Conservation (phyloP, 306 rosid species). For the Styphnolobium japonicum region DNA sequence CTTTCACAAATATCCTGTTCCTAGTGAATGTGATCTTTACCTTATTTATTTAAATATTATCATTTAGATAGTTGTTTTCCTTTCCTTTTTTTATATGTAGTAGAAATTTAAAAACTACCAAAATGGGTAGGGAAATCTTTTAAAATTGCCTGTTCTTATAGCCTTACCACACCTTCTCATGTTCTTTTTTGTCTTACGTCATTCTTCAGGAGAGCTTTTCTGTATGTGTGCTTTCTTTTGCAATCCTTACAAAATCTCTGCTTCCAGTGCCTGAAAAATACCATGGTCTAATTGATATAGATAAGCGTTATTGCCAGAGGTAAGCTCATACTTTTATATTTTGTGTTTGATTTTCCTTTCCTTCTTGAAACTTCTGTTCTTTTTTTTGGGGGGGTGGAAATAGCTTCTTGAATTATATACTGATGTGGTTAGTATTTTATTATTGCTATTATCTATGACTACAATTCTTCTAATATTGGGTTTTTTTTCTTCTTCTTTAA, state of each 20-base stretch:
- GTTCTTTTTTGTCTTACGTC: conserved; percentile 22
- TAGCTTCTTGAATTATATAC: too few relatives aligned
- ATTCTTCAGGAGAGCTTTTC: conserved; percentile 88
- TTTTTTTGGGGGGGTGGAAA: too few relatives aligned
- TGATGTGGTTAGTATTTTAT: neutral
- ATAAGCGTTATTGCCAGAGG: conserved; percentile 96
- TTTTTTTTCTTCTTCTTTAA: neutral
- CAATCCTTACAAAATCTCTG: conserved; percentile 85
- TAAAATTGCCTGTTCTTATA: neutral
- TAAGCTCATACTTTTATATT: conserved; percentile 21
- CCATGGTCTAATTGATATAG: conserved; percentile 91
- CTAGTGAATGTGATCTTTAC: neutral
- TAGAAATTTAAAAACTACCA: neutral
- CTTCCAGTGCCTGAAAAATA: conserved; percentile 97
- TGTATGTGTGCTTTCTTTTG: conserved; percentile 65
- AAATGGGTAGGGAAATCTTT: neutral
- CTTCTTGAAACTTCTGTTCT: too few relatives aligned
- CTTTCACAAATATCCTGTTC: neutral
- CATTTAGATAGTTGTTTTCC: neutral
- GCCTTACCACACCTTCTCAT: neutral
- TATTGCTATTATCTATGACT: neutral
- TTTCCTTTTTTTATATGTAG: neutral
- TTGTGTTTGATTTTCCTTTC: neutral
- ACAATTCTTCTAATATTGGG: neutral
- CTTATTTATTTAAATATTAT: neutral